These are phyloP conservation scores for Fusarium miscanthi DNA, from an alignment of 2,329 filamentous ascomycete species.

Conservation along the genomic window DNA sequence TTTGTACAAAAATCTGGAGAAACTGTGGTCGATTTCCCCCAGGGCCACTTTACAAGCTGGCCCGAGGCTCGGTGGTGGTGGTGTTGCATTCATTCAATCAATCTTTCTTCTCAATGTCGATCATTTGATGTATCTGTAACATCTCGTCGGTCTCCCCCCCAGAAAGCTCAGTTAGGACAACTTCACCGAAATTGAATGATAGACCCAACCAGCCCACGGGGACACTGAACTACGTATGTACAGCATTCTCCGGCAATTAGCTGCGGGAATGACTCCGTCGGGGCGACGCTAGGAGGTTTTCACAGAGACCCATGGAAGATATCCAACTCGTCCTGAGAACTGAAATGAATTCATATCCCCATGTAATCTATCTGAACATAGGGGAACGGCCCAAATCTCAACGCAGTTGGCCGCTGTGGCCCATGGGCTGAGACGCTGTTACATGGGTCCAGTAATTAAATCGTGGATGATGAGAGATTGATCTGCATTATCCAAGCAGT, in stretches of 20 bases:
- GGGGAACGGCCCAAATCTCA: slow-evolving; percentile 16
- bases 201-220: neutral
- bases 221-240: neutral
- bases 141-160: neutral
- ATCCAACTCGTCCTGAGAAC: slow-evolving; percentile 9
- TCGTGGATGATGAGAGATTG: slow-evolving; percentile 5
- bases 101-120: slow-evolving; percentile 7
- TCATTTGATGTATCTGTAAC: slow-evolving; percentile 9
- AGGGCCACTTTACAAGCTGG: slow-evolving; percentile 2
- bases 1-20: slow-evolving; percentile 25
- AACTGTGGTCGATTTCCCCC: slow-evolving; percentile 13
- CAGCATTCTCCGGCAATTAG: slow-evolving; percentile 15
- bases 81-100: slow-evolving; percentile 15
- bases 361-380: slow-evolving; percentile 26
- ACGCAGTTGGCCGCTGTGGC: slow-evolving; percentile 19
- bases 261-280: slow-evolving; percentile 16
- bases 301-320: neutral
- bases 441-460: slow-evolving; percentile 15
- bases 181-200: slow-evolving; percentile 16
- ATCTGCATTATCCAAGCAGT: slow-evolving; percentile 7
- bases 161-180: slow-evolving; percentile 4
- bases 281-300: slow-evolving; percentile 6
- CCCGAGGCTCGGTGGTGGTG: neutral
- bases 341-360: slow-evolving; percentile 30
- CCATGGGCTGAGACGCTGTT: slow-evolving; percentile 1